Evolutionary conservation across 768 basidiomycete species (phyloP).

Genomic region (Panaeolus papilionaceus): DNA sequence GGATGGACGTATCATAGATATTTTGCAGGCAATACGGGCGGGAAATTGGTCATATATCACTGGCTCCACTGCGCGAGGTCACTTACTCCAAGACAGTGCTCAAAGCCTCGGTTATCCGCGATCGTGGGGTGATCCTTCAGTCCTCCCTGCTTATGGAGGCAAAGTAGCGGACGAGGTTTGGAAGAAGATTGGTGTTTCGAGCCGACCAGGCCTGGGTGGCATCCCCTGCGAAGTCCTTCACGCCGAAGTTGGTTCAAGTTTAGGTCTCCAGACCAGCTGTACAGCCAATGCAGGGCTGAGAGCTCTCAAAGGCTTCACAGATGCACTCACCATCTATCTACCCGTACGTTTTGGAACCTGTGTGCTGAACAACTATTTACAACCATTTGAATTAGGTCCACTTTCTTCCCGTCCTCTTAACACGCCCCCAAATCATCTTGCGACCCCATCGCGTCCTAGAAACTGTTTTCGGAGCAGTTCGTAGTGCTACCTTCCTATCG

Average conservation of each 20-base stretch:
- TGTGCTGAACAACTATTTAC: slow-evolving; percentile 5
- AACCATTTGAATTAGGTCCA: slow-evolving; percentile 57
- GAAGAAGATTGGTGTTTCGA: slow-evolving; percentile 59
- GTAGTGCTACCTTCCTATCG: slow-evolving; percentile 76
- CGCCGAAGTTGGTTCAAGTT: slow-evolving; percentile 51
- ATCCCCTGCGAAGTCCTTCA: slow-evolving; percentile 82
- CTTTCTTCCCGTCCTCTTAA: slow-evolving; percentile 68
- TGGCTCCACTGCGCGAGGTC: slow-evolving; percentile 43
- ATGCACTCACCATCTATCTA: slow-evolving; percentile 71
- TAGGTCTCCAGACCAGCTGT: slow-evolving; percentile 63
- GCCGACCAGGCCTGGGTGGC: slow-evolving; percentile 65
- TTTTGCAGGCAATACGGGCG: slow-evolving; percentile 58
- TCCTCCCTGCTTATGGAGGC: slow-evolving; percentile 71
- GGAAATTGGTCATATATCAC: slow-evolving; percentile 66
- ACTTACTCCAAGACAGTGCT: slow-evolving; percentile 54
- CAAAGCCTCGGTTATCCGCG: slow-evolving; percentile 62
- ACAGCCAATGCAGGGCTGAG: slow-evolving; percentile 61
- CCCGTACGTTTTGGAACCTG: slow-evolving; percentile 55
- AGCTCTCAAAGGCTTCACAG: slow-evolving; percentile 59
- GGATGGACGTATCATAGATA: slow-evolving; percentile 61
- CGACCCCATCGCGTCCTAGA: slow-evolving; percentile 45
- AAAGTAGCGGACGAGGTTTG: slow-evolving; percentile 55
- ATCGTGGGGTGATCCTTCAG: slow-evolving; percentile 66
- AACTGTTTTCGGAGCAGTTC: slow-evolving; percentile 57
- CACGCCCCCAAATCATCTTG: slow-evolving; percentile 59